These are phyloP conservation scores for Pseudogymnoascus destructans DNA, from an alignment of 2,329 filamentous ascomycete species.

Conservation along the genomic window DNA sequence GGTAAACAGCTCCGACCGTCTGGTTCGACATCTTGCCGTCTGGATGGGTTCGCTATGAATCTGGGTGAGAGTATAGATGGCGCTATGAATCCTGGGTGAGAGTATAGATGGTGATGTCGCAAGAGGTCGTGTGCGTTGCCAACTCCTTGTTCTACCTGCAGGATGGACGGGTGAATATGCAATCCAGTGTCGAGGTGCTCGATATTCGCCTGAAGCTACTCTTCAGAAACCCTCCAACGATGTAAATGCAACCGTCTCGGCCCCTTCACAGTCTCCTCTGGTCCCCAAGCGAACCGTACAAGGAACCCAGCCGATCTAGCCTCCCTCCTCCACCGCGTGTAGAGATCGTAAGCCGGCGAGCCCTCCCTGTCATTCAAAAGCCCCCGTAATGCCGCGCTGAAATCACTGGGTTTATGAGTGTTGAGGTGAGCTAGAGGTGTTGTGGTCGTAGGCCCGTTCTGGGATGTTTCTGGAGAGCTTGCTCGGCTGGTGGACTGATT, in stretches of 20 bases:
- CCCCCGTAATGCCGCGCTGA: constrained; percentile 6
- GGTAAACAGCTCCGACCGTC: constrained; percentile 58
- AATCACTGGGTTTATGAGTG: background rate
- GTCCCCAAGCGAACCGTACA: background rate
- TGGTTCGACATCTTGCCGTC: constrained; percentile 23
- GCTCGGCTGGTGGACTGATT: constrained; percentile 7
- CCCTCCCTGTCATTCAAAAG: background rate
- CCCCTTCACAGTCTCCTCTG: background rate
- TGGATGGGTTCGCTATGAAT: background rate
- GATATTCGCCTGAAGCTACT: background rate
- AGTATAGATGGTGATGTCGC: background rate
- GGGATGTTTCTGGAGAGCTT: constrained; percentile 8
- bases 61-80: constrained; percentile 6
- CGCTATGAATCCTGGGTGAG: too few species aligned
- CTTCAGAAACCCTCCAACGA: background rate
- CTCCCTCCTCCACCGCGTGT: constrained; percentile 2
- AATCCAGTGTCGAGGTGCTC: background rate
- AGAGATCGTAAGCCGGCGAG: background rate
- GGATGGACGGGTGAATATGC: background rate
- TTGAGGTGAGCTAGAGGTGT: background rate
- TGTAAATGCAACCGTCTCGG: constrained; percentile 4
- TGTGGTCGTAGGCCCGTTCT: constrained; percentile 6
- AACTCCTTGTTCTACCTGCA: background rate
- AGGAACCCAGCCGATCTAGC: background rate
- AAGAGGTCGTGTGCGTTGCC: background rate